These are phyloP conservation scores for Pyrenophora graminea DNA, from an alignment of 2,329 filamentous ascomycete genomes.

Conservation along the genomic window DNA sequence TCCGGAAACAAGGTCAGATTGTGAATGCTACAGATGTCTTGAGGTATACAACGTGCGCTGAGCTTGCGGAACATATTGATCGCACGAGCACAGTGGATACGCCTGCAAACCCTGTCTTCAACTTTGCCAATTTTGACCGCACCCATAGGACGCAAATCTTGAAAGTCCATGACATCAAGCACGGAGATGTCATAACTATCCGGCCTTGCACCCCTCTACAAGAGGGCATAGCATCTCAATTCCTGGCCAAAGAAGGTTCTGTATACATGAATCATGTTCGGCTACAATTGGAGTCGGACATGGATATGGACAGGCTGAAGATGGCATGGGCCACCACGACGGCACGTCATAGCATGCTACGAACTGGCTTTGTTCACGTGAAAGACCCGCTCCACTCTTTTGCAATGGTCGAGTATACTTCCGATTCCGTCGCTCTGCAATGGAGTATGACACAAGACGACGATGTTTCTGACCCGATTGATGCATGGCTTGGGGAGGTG, in stretches of 20 bases:
- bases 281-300: conserved; percentile 53
- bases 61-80: conserved; percentile 36
- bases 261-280: conserved; percentile 77
- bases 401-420: conserved; percentile 70
- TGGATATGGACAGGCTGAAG: conserved; percentile 52
- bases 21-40: conserved; percentile 76
- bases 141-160: conserved; percentile 46
- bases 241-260: conserved; percentile 65
- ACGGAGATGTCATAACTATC: conserved; percentile 58
- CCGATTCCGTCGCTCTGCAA: conserved; percentile 43
- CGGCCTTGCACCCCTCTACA: conserved; percentile 82
- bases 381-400: conserved; percentile 67
- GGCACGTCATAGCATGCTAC: conserved; percentile 69
- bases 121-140: conserved; percentile 59
- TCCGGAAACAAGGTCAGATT: conserved; percentile 63
- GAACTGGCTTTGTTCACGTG: conserved; percentile 71
- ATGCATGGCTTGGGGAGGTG: conserved; percentile 31
- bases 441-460: conserved; percentile 19
- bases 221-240: conserved; percentile 77
- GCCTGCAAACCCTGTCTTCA: conserved; percentile 30
- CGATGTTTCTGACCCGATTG: not conserved
- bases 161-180: conserved; percentile 34
- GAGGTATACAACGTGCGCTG: conserved; percentile 51
- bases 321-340: conserved; percentile 64
- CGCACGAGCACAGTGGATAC: not conserved